Base-by-base conservation (phyloP, 2,329 filamentous ascomycete species). In the Ophiostoma triangulosporum region DNA sequence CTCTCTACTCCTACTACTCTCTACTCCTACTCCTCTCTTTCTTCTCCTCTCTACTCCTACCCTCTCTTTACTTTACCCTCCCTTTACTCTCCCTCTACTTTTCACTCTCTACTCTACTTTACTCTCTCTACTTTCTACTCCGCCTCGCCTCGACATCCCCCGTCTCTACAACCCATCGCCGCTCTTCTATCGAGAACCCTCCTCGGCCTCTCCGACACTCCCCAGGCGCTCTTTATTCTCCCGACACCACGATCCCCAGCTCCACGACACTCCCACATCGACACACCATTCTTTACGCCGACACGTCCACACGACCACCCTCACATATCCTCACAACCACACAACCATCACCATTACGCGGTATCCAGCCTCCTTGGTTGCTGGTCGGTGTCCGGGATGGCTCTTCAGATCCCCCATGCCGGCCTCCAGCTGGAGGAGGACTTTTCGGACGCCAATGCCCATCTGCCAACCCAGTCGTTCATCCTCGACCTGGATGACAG, bases 351-450 rank as follows among this genome's bases (percentile, higher is more conserved):
- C 38, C 38, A 36, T 45, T 17, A 22, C 48, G 35, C 31, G 11
- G 31, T 49, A 24, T 31, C 43, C 38, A 48, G 17, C 52, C 54
- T 57, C 55, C 53, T 54, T 57, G 56, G 57, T 57, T 56, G 56
- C 48, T 55, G 57, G 57, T 57, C 56, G 56, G 58, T 59, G 20
- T 51, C 52, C 56, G 58, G 57, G 56, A 69, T 68, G 66, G 62
- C 62, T 56, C 71, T 83, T 64, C 69, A 72, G 59, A 71, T 83
- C 56, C 76, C 78, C 61, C 75, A 78, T 58, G 66, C 69, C 60
- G 80, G 80, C 67, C 68, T 83, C 64, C 66, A 72, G 64, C 69
- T 83, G 65, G 75, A 76, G 62, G 75, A 76, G 62, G 72, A 72
- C 66, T 70, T 73, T 57, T 67, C 72, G 59, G 70, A 71, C 51